These are phyloP conservation scores for Sugiyamaella qingdaonensis DNA, from an alignment of 805 yeast genomes.

Conservation along the genomic window DNA sequence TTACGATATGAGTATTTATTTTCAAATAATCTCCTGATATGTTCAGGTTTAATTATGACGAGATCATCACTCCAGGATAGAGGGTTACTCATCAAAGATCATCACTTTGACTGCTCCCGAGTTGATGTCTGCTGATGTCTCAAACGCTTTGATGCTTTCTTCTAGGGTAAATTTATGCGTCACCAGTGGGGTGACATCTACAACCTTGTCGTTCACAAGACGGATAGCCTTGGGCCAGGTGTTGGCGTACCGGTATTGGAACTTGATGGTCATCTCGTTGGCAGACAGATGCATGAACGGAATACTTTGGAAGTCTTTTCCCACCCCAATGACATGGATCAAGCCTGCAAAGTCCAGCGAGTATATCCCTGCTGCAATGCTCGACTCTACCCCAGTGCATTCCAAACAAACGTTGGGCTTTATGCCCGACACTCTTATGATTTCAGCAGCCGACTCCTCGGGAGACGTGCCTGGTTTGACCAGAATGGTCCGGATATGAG, in stretches of 20 bases:
- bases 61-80: too few relatives aligned
- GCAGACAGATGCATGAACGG: slow-evolving; percentile 54
- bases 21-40: too few relatives aligned
- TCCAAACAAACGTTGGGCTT: slow-evolving; percentile 45
- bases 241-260: slow-evolving; percentile 51
- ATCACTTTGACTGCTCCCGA: slow-evolving; percentile 47
- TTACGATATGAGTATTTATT: too few relatives aligned
- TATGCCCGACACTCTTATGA: slow-evolving; percentile 38
- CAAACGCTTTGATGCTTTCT: slow-evolving; percentile 46
- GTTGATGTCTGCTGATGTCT: slow-evolving; percentile 37
- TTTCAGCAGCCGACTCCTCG: slow-evolving; percentile 27
- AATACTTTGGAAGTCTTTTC: slow-evolving; percentile 43
- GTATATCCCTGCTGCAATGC: slow-evolving; percentile 45
- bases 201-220: slow-evolving; percentile 41
- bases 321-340: slow-evolving; percentile 50
- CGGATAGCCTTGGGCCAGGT: slow-evolving; percentile 57
- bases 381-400: slow-evolving; percentile 52
- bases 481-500: slow-evolving; percentile 43
- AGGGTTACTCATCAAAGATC: slow-evolving; percentile 35
- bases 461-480: slow-evolving; percentile 42
- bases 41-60: too few relatives aligned
- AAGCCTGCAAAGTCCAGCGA: slow-evolving; percentile 46
- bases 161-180: slow-evolving; percentile 48
- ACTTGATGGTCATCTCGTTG: slow-evolving; percentile 49
- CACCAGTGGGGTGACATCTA: slow-evolving; percentile 44